A percentile compares a stretch with the other conserved stretches of the same genome.
Evolutionary conservation across 1,139 yeast species (phyloP).

Genomic region (Meyerozyma guilliermondii): DNA sequence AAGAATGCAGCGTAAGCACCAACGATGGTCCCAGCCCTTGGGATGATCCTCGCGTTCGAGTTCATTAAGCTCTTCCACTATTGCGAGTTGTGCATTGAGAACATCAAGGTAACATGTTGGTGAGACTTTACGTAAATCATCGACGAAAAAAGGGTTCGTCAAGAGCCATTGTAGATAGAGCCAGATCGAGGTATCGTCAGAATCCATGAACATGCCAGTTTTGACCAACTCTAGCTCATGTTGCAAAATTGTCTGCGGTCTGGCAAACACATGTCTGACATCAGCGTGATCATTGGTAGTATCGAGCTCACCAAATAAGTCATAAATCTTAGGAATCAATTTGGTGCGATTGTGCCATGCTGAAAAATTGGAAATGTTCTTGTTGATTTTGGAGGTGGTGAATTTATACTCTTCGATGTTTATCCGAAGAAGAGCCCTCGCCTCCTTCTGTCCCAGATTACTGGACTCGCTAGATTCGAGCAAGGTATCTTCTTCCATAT

Average conservation of each 20-base stretch:
- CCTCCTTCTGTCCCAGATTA: slow-evolving; percentile 6
- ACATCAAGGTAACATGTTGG: slow-evolving; percentile 18
- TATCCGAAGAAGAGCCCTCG: slow-evolving; percentile 18
- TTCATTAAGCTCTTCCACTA: slow-evolving; percentile 52
- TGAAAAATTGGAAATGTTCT: slow-evolving; percentile 84
- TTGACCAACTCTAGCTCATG: slow-evolving; percentile 66
- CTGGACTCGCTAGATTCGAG: slow-evolving; percentile 6
- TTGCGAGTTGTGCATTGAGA: slow-evolving; percentile 33
- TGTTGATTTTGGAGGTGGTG: slow-evolving; percentile 74
- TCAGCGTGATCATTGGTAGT: slow-evolving; percentile 11
- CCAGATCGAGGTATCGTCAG: slow-evolving; percentile 94
- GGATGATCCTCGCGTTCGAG: slow-evolving; percentile 53
- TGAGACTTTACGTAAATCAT: slow-evolving; percentile 18
- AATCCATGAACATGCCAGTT: slow-evolving; percentile 88
- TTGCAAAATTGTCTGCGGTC: slow-evolving; percentile 33
- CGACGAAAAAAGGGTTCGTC: slow-evolving; percentile 45
- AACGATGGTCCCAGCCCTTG: slow-evolving; percentile 51
- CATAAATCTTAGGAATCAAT: slow-evolving; percentile 52
- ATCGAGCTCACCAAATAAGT: slow-evolving; percentile 9
- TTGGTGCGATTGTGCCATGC: slow-evolving; percentile 94
- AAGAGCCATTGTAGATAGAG: slow-evolving; percentile 80
- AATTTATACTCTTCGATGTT: slow-evolving; percentile 59
- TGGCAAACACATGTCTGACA: slow-evolving; percentile 14
- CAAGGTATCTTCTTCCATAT: slow-evolving; percentile 33
- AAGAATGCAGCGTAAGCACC: slow-evolving; percentile 62